Conservation (phyloP, 2,329 filamentous ascomycete species). For the Ophiostoma quercus region DNA sequence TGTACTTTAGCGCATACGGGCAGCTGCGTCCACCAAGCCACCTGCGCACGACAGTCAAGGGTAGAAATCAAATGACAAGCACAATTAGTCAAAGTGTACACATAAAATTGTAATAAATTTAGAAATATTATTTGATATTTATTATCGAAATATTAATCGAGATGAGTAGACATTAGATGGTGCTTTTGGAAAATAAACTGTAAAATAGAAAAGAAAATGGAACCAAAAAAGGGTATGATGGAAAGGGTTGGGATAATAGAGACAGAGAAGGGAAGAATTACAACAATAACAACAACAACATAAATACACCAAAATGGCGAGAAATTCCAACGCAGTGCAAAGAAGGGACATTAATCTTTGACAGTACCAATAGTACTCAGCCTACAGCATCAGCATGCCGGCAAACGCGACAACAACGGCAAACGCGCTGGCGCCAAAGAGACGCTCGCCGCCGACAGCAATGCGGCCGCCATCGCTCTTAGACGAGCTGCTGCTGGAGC, state of each 20-base stretch:
- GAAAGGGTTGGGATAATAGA: not conserved
- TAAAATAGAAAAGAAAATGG: not conserved
- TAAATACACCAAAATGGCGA: not conserved
- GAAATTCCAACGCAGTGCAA: not conserved
- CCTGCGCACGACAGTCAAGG: not conserved
- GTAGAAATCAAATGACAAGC: not conserved
- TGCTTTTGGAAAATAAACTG: not conserved
- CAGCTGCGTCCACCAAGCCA: not conserved
- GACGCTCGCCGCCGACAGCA: conserved; percentile 28
- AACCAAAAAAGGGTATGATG: conserved; percentile 13
- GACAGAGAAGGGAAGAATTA: conserved; percentile 3
- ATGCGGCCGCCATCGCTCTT: conserved; percentile 33
- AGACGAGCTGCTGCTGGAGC: conserved; percentile 29
- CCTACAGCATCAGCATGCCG: conserved; percentile 28
- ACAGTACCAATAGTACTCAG: not conserved
- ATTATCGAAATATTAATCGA: not conserved
- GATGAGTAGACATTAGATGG: not conserved
- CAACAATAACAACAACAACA: not conserved
- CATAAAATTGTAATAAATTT: not conserved
- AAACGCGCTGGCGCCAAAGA: conserved; percentile 36
- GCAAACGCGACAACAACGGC: conserved; percentile 31
- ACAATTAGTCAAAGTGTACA: not conserved
- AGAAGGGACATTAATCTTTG: not conserved
- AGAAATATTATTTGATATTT: not conserved
- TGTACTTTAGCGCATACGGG: not conserved